Evolutionary conservation across 2,329 filamentous ascomycete genomes (phyloP).

Genomic region (Hymenoscyphus scutula): DNA sequence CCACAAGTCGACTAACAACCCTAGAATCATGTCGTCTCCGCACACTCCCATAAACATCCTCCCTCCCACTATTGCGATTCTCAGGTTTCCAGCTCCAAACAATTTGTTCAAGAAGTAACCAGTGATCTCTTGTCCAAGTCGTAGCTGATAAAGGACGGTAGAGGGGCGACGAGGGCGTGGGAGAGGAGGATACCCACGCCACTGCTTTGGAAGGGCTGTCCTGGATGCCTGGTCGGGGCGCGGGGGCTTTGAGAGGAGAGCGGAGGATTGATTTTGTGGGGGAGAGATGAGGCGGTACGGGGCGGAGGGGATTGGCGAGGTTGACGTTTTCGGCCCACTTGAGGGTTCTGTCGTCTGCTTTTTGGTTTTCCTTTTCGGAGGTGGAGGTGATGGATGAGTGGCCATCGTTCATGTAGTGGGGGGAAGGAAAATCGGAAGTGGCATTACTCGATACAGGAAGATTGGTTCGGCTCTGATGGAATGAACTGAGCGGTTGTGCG

Average conservation of each 20-base stretch:
- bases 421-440: conserved; percentile 1
- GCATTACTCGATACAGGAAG: conserved; percentile 12
- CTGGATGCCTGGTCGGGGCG: conserved; percentile 7
- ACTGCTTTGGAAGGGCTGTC: conserved; percentile 32
- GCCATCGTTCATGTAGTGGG: conserved; percentile 13
- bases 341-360: conserved; percentile 16
- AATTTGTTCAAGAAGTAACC: conserved; percentile 33
- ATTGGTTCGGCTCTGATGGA: conserved; percentile 24
- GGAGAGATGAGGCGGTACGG: conserved; percentile 11
- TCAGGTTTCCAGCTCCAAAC: conserved; percentile 31
- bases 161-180: conserved; percentile 25
- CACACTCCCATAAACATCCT: conserved; percentile 6
- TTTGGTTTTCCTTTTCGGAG: conserved; percentile 23
- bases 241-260: conserved; percentile 30
- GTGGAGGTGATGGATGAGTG: conserved; percentile 14
- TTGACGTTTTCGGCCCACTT: conserved; percentile 30
- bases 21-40: conserved; percentile 31
- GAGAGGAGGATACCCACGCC: conserved; percentile 36
- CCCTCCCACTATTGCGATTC: conserved; percentile 8
- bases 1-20: conserved; percentile 34
- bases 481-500: background rate
- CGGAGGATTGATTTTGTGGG: conserved; percentile 36
- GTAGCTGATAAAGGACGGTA: conserved; percentile 26
- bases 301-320: conserved; percentile 11
- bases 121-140: conserved; percentile 35